Percentiles rank a stretch among this genome's conserved stretches.
Conservation (phyloP, 805 yeast species). For the Lachancea cidri region DNA sequence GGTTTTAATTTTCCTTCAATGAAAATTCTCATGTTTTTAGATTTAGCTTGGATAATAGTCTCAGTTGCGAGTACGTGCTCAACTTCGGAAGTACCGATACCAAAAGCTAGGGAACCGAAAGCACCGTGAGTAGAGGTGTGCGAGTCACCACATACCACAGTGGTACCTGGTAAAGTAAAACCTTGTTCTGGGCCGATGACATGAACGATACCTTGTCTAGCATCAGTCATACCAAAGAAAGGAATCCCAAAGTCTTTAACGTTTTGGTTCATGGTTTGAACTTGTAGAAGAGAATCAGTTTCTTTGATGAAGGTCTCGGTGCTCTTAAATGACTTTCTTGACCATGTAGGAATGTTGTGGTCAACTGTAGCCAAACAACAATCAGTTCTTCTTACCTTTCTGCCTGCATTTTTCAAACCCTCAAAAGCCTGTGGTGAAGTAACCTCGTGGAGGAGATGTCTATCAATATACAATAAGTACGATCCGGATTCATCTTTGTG, state of each 20-base stretch:
- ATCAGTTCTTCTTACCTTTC: slow-evolving; percentile 85
- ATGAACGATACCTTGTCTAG: slow-evolving; percentile 97
- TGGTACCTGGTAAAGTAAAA: slow-evolving; percentile 95
- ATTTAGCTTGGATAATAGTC: slow-evolving; percentile 88
- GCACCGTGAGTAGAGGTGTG: slow-evolving; percentile 99
- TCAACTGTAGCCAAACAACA: slow-evolving; percentile 94
- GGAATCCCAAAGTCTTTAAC: slow-evolving; percentile 86
- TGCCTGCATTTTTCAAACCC: slow-evolving; percentile 82
- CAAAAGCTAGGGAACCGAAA: slow-evolving; percentile 94
- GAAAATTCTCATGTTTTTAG: slow-evolving; percentile 89
- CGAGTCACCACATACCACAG: slow-evolving; percentile 98
- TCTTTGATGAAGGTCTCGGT: slow-evolving; percentile 80
- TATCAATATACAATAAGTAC: slow-evolving; percentile 82
- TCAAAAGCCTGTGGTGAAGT: slow-evolving; percentile 99
- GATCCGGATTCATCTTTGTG: slow-evolving; percentile 87
- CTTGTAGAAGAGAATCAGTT: slow-evolving; percentile 89
- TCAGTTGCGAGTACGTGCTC: slow-evolving; percentile 99
- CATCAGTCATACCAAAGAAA: slow-evolving; percentile 91
- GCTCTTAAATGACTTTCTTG: slow-evolving; percentile 72
- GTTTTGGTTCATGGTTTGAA: slow-evolving; percentile 85
- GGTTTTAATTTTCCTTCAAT: slow-evolving; percentile 79
- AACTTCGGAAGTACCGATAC: slow-evolving; percentile 98
- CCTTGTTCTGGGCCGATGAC: slow-evolving; percentile 99
- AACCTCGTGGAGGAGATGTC: slow-evolving; percentile 97
- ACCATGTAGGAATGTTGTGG: slow-evolving; percentile 93